Conservation (phyloP, 306 rosid species). For the Argentina anserina region DNA sequence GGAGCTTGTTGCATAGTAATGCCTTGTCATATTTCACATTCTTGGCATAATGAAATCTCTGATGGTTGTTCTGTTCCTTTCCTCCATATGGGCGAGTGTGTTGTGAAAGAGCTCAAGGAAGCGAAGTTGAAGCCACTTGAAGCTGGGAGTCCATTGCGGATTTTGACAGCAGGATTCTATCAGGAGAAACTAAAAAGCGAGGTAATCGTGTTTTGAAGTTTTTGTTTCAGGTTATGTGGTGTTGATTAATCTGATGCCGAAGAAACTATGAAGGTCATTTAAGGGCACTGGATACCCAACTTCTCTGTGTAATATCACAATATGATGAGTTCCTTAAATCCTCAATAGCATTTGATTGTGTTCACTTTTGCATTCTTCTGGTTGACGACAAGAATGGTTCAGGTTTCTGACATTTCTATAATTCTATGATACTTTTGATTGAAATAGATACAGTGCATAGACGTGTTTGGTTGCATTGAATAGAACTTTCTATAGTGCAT, state of each 20-base stretch:
- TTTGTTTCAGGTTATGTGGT: background rate
- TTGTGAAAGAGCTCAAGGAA: constrained; percentile 80
- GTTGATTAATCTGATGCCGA: background rate
- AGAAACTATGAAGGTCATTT: background rate
- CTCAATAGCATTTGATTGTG: background rate
- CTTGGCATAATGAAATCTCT: constrained; percentile 69
- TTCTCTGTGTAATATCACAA: background rate
- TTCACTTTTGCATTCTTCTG: background rate
- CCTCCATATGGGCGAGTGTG: constrained; percentile 72
- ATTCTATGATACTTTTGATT: background rate
- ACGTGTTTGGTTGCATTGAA: no score
- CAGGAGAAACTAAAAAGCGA: constrained; percentile 73
- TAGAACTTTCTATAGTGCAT: background rate
- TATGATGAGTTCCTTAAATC: background rate
- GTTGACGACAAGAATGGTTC: background rate
- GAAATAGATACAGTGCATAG: background rate
- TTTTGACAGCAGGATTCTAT: constrained; percentile 63
- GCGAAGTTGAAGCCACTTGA: constrained; percentile 78
- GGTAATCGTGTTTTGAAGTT: constrained; percentile 36
- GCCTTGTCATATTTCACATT: constrained; percentile 86
- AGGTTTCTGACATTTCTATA: background rate
- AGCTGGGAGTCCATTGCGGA: constrained; percentile 68
- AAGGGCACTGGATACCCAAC: background rate
- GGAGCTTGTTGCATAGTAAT: constrained; percentile 72
- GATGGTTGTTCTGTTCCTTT: constrained; percentile 62